Base-by-base conservation (phyloP, 352 stramenopile genomes). In the Pythium sp. region DNA sequence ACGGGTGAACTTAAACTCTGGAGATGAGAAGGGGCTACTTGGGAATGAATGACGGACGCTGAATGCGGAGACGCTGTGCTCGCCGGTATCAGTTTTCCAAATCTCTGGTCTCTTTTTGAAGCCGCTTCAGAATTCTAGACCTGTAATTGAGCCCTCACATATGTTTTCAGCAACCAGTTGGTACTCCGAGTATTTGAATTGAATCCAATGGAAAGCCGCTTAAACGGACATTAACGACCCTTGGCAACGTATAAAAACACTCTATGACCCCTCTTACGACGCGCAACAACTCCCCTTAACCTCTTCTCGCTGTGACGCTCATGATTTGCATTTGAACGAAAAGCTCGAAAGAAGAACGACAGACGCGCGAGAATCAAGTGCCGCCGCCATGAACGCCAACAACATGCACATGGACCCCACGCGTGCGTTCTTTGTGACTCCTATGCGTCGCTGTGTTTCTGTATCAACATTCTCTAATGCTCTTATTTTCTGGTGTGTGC, bases 331-430 rank as follows among this genome's bases (percentile, higher is more conserved):
- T 51, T 18, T 22, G 15, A 51, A 22, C 43, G 20, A 22, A 22
- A 51, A 51, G 43, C 2, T 51, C 43, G 1, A 22, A 22, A 18
- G 1, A 22, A 22, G 43, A 22, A 51, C 1, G 43, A 22, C 43
- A 2, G 43, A 51, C 8, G 8, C 20, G 43, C 8, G 43, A 22
- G 43, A 47, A n/a, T n/a, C 43, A 18, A 51, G 18, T 51, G 15
- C 43, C 5, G 43, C 43, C 5, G 32, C 61, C 46, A 80, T 77
- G 70, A 78, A 78, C 47, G 68, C 54, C 49, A 77, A 61, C 32
- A 38, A 77, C 28, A 70, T 79, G 70, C 70, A 70, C 34, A 74
- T 75, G 67, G 70, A 81, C 51, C 70, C 73, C 32, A 70, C 65
- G 7, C 73, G 74, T 80, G 55, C 67, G 73, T 77, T 9, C 15